Base-by-base conservation (phyloP, 495 filamentous ascomycete genomes). In the Amniculicola lignicola region DNA sequence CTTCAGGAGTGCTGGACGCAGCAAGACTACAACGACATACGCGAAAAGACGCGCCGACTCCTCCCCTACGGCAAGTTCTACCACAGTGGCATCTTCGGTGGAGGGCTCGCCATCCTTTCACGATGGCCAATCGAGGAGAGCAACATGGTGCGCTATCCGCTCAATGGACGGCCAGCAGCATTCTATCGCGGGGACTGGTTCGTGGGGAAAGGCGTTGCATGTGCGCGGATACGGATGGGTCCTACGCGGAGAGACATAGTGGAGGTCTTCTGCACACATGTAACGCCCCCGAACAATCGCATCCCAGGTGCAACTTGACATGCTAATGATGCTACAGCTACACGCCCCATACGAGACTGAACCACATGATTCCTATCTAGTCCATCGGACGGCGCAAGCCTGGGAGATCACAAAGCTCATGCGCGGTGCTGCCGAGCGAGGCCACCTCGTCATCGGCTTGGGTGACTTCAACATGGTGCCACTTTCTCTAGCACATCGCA, bases 401-500 rank as follows among this genome's bases (percentile, higher is more conserved):
- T 98, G 93, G 93, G 88, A 97, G 71, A 90, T 97, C 41, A 79
- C 90, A 27, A 95, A 95, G 71, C 74, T 96, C 6, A 86, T 96
- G 70, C 84, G 90, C 4, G 87, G 82, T 18, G 93, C 94, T 11
- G 79, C 83, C 1, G 90, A 93, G 63, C 77, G 88, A 4, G 91
- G 91, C 1, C 88, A 93, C 68, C 74, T 96, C 5, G 89, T 89
- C 4, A 75, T 97, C 15, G 92, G 82, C 0, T 67, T 94, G 5
- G 93, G 93, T 19, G 93, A 96, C 70, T 96, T 97, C 72, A 96
- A 98, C 69, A 95, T 96, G 86, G 68, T 89, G 14, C 92, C 93
- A 12, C 72, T 86, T 3, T 94, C 89, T 1, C 82, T 95, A 16
- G 86, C 89, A n/a, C 89, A 96, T 65, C 80, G 82, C 38, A 72